These are phyloP conservation scores for Lactarius psammicola DNA, from an alignment of 768 basidiomycete genomes.

Conservation along the genomic window DNA sequence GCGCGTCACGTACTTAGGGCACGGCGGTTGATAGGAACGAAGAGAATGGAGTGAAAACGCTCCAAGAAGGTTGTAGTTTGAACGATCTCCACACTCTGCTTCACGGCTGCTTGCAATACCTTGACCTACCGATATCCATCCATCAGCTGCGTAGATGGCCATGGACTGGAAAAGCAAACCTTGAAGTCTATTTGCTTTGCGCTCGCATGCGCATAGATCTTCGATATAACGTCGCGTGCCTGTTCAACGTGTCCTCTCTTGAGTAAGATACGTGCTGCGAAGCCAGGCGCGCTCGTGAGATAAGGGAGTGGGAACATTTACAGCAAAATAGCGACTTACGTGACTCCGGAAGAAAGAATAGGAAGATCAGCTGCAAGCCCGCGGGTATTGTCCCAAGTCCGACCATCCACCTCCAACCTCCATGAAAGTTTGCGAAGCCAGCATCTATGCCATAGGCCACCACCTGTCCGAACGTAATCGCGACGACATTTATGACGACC, in stretches of 20 bases:
- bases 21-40: conserved; percentile 58
- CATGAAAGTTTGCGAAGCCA: conserved; percentile 53
- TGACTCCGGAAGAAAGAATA: conserved; percentile 74
- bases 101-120: conserved; percentile 58
- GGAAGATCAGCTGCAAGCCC: conserved; percentile 54
- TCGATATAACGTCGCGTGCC: conserved; percentile 56
- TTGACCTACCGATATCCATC: conserved; percentile 43
- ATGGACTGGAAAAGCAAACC: conserved; percentile 35
- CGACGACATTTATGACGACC: conserved; percentile 80
- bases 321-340: conserved; percentile 48
- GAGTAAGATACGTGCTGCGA: conserved; percentile 64
- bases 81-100: conserved; percentile 58
- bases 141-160: neutral
- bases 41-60: conserved; percentile 51
- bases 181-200: conserved; percentile 55
- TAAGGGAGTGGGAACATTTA: neutral
- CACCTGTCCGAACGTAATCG: conserved; percentile 80
- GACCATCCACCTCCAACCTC: conserved; percentile 85
- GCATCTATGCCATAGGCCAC: conserved; percentile 75
- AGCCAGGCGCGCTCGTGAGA: neutral
- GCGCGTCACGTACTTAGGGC: conserved; percentile 57
- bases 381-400: conserved; percentile 72
- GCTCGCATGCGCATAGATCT: conserved; percentile 67
- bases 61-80: conserved; percentile 56
- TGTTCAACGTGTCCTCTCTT: conserved; percentile 48